These are phyloP conservation scores for Paraleonurus japonicus DNA, from an alignment of 257 asterid species.

Conservation along the genomic window DNA sequence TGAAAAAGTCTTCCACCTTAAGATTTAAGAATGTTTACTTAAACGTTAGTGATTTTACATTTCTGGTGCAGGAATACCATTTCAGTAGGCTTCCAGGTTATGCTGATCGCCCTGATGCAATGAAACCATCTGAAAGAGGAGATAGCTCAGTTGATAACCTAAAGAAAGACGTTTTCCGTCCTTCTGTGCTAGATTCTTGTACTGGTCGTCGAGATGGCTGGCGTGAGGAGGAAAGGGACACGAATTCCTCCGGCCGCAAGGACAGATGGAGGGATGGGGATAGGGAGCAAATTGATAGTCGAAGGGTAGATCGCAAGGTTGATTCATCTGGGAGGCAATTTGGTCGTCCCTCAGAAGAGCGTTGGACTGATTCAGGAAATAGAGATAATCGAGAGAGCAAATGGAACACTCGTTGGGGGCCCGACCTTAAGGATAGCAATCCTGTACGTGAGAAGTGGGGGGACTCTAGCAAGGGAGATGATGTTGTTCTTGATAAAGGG, in stretches of 20 bases:
- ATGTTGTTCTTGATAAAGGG: constrained; percentile 54
- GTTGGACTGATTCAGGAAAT: constrained; percentile 65
- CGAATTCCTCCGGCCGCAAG: constrained; percentile 63
- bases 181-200: constrained; percentile 79
- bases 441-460: constrained; percentile 69
- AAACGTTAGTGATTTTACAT: not conserved
- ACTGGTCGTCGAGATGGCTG: constrained; percentile 81
- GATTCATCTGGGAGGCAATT: constrained; percentile 78
- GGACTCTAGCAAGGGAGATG: constrained; percentile 59
- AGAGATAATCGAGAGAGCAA: constrained; percentile 61
- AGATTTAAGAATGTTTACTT: too few species aligned
- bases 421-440: constrained; percentile 60
- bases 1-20: not conserved
- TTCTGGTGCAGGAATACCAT: constrained; percentile 57
- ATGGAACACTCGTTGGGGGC: constrained; percentile 98
- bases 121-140: constrained; percentile 50
- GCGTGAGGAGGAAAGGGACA: constrained; percentile 98
- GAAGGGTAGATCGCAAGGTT: constrained; percentile 65
- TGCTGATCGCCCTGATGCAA: constrained; percentile 42
- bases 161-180: constrained; percentile 90
- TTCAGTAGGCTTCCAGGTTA: constrained; percentile 37
- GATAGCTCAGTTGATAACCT: constrained; percentile 51
- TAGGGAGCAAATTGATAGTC: constrained; percentile 56
- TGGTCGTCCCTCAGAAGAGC: constrained; percentile 33
- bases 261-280: constrained; percentile 97